phyloP scores from a whole-genome alignment of 2,329 filamentous ascomycete genomes.

The Apiospora phragmitis region DNA sequence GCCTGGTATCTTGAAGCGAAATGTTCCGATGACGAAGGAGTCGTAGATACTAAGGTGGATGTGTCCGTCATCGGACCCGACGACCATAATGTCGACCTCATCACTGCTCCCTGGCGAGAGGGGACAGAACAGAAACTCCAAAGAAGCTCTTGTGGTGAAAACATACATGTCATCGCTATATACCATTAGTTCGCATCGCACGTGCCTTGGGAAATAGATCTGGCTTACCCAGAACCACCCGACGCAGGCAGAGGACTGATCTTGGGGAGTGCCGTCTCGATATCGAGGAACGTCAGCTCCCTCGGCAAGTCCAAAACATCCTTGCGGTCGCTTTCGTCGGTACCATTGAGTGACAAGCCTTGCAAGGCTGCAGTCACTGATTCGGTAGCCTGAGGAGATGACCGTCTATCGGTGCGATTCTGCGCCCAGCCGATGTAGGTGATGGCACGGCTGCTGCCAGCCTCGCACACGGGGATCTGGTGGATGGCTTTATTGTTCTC shows the following conservation, averaged over 20 bases:
- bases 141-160: constrained; percentile 68
- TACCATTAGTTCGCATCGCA: constrained; percentile 17
- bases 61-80: constrained; percentile 69
- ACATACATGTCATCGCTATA: constrained; percentile 57
- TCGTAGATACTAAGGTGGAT: constrained; percentile 83
- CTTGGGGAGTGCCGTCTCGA: constrained; percentile 75
- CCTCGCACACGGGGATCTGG: constrained; percentile 59
- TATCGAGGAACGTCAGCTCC: constrained; percentile 72
- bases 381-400: constrained; percentile 13
- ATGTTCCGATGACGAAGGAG: constrained; percentile 75
- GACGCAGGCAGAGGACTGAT: constrained; percentile 69
- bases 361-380: constrained; percentile 30
- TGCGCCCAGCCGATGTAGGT: constrained; percentile 56
- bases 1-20: constrained; percentile 48
- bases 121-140: constrained; percentile 69
- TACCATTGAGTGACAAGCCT: constrained; percentile 29
- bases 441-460: constrained; percentile 41
- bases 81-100: constrained; percentile 76
- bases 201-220: constrained; percentile 7
- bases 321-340: constrained; percentile 29
- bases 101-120: constrained; percentile 66
- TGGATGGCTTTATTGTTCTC: constrained; percentile 83
- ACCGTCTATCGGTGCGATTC: constrained; percentile 39
- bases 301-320: constrained; percentile 60
- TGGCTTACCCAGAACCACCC: constrained; percentile 61